Percentiles rank a stretch among this genome's conserved stretches.
Conservation (phyloP, 2,329 filamentous ascomycete genomes). For the Nothophoma quercina region DNA sequence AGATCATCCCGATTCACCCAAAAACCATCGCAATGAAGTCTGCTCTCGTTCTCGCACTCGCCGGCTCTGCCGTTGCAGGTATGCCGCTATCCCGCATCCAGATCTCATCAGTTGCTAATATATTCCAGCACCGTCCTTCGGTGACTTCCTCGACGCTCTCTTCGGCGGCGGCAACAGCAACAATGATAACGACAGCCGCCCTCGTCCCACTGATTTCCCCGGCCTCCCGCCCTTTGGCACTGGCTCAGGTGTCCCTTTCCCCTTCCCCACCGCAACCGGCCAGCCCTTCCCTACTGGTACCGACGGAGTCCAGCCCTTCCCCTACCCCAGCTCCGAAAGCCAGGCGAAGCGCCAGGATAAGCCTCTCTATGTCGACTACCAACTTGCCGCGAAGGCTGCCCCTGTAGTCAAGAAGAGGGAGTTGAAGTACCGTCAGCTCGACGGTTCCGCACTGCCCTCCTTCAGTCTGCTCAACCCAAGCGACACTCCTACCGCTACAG, state of each 20-base stretch:
- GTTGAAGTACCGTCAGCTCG: slow-evolving; percentile 14
- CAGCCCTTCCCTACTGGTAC: slow-evolving; percentile 3
- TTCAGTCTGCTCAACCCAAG: slow-evolving; percentile 22
- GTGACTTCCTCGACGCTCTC: slow-evolving; percentile 20
- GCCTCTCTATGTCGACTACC: slow-evolving; percentile 25
- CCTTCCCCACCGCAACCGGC: slow-evolving; percentile 13
- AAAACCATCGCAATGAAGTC: slow-evolving; percentile 31
- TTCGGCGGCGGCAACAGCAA: slow-evolving; percentile 18
- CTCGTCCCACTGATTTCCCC: slow-evolving; percentile 8
- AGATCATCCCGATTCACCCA: not conserved
- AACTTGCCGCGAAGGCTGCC: slow-evolving; percentile 19
- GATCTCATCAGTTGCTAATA: too few relatives aligned
- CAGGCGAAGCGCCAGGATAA: slow-evolving; percentile 8
- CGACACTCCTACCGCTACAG: slow-evolving; percentile 1
- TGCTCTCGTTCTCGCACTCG: slow-evolving; percentile 31
- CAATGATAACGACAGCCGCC: slow-evolving; percentile 13
- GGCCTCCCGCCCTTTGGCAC: slow-evolving; percentile 6
- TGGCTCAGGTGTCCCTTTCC: slow-evolving; percentile 9
- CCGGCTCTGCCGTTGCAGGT: slow-evolving; percentile 32
- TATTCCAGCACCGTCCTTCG: slow-evolving; percentile 15
- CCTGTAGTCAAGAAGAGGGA: not conserved
- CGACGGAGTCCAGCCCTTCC: not conserved
- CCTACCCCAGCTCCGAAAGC: not conserved
- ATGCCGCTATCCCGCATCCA: not conserved
- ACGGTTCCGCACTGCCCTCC: slow-evolving; percentile 12